phyloP scores from a whole-genome alignment of 495 filamentous ascomycete genomes.

The Aspergillus funiculosus region DNA sequence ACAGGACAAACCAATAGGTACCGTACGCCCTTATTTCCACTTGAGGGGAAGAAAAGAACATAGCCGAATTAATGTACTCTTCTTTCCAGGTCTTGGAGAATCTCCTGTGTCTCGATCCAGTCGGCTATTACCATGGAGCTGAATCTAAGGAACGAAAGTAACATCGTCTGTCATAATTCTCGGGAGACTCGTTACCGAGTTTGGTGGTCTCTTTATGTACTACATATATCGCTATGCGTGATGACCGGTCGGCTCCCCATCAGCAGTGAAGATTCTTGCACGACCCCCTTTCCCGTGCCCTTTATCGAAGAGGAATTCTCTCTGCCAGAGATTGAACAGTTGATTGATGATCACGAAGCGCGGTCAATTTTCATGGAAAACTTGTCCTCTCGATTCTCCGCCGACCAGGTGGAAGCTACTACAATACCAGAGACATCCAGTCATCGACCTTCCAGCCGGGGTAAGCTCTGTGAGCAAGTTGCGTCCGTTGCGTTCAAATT shows the following conservation, averaged over 20 bases:
- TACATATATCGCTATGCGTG: conserved; percentile 51
- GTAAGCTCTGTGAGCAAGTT: conserved; percentile 18
- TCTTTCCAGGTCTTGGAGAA: conserved; percentile 53
- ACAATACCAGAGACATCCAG: not conserved
- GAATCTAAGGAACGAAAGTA: conserved; percentile 54
- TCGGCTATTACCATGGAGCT: conserved; percentile 55
- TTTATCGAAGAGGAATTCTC: conserved; percentile 47
- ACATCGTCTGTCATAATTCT: conserved; percentile 39
- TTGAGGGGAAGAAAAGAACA: too few relatives aligned
- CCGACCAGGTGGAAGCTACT: not conserved
- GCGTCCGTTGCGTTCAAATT: conserved; percentile 17
- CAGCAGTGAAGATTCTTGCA: conserved; percentile 48
- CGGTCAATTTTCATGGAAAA: conserved; percentile 23
- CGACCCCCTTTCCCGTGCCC: conserved; percentile 48
- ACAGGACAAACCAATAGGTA: conserved; percentile 55
- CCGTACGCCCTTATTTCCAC: not conserved
- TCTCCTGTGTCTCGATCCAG: conserved; percentile 54
- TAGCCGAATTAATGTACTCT: too few relatives aligned
- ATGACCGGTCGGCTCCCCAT: conserved; percentile 57
- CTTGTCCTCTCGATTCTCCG: conserved; percentile 3
- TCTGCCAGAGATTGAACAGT: conserved; percentile 23
- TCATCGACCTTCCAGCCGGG: not conserved
- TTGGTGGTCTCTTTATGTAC: conserved; percentile 53
- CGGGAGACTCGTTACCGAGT: conserved; percentile 40
- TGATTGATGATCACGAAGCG: conserved; percentile 26